Conservation (phyloP, 2,329 filamentous ascomycete genomes). For the Alternaria angustiovoidea region DNA sequence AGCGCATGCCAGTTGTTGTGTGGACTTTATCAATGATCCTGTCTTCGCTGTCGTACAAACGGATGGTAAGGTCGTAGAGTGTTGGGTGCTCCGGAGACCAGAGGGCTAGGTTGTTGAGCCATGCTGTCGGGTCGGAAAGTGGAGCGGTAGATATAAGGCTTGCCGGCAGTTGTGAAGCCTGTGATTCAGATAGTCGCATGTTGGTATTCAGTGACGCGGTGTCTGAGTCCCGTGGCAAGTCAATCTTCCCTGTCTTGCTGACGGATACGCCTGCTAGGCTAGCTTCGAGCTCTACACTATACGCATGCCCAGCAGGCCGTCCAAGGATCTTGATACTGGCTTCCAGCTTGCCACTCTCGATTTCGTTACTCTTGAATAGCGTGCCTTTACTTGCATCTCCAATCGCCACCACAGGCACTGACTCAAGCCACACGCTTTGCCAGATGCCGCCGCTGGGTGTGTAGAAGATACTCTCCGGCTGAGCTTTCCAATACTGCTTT, state of each 20-base stretch:
- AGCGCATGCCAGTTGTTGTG: constrained; percentile 69
- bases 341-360: constrained; percentile 60
- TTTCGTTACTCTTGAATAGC: constrained; percentile 63
- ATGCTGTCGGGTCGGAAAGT: constrained; percentile 52
- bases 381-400: constrained; percentile 67
- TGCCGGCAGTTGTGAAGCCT: constrained; percentile 52
- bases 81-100: constrained; percentile 68
- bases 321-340: constrained; percentile 61
- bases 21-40: constrained; percentile 63
- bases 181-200: constrained; percentile 58
- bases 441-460: constrained; percentile 66
- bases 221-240: constrained; percentile 60
- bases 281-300: constrained; percentile 63
- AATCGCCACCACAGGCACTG: constrained; percentile 61
- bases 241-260: constrained; percentile 53
- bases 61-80: constrained; percentile 65
- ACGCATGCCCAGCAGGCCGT: constrained; percentile 57
- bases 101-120: constrained; percentile 66
- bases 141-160: constrained; percentile 41
- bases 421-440: constrained; percentile 66
- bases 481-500: constrained; percentile 71
- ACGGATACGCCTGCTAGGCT: constrained; percentile 61
- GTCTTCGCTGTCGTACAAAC: constrained; percentile 55
- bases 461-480: constrained; percentile 69
- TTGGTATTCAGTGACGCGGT: constrained; percentile 58